Percentiles rank a stretch among this genome's conserved stretches.
These are phyloP conservation scores for Teratosphaeria pseudoeucalypti DNA, from an alignment of 2,329 filamentous ascomycete species.

Conservation along the genomic window DNA sequence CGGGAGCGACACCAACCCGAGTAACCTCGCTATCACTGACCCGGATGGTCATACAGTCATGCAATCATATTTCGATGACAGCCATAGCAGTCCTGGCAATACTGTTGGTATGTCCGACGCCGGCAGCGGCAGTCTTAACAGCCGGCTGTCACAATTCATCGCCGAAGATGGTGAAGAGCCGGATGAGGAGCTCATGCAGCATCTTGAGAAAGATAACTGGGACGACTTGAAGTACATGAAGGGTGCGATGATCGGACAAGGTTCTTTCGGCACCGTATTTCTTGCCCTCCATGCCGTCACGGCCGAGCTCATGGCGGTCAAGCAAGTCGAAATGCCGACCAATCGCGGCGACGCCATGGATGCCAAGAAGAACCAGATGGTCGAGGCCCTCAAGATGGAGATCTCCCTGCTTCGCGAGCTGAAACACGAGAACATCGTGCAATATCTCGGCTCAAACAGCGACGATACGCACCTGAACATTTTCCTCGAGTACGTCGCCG, in stretches of 20 bases:
- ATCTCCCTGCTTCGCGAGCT: conserved; percentile 89
- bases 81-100: conserved; percentile 51
- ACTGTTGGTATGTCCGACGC: conserved; percentile 39
- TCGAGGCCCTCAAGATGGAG: conserved; percentile 91
- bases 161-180: conserved; percentile 85
- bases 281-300: conserved; percentile 91
- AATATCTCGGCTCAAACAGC: conserved; percentile 90
- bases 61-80: conserved; percentile 79
- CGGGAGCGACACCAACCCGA: conserved; percentile 56
- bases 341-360: conserved; percentile 69
- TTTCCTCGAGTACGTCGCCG: conserved; percentile 98
- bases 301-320: conserved; percentile 93
- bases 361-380: conserved; percentile 93
- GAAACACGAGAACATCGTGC: conserved; percentile 93
- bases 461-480: conserved; percentile 92
- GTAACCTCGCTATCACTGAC: conserved; percentile 65
- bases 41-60: conserved; percentile 60
- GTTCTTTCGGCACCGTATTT: conserved; percentile 93
- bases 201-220: conserved; percentile 86
- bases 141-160: conserved; percentile 71
- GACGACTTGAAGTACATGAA: conserved; percentile 99
- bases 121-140: conserved; percentile 58
- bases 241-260: conserved; percentile 90
- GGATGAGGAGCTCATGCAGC: conserved; percentile 81
- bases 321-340: conserved; percentile 88